phyloP scores from a whole-genome alignment of 306 rosid species.

The Vicia faba region DNA sequence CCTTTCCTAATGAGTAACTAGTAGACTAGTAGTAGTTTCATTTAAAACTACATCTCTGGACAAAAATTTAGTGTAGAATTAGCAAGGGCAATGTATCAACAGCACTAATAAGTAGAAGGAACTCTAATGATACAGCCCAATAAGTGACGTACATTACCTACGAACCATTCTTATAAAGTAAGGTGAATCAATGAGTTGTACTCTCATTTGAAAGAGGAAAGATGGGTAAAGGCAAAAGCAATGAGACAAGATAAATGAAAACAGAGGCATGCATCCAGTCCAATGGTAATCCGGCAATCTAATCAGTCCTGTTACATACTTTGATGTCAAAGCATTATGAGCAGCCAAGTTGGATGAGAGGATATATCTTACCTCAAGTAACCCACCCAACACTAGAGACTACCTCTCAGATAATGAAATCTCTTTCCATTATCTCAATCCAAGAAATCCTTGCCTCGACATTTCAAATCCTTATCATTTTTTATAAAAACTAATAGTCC shows the following conservation, averaged over 20 bases:
- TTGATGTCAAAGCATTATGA: neutral
- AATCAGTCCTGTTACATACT: neutral
- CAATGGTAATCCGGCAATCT: neutral
- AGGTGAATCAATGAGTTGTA: conserved; percentile 12
- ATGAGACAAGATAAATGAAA: no score
- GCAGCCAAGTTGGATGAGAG: neutral
- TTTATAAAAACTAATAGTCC: conserved; percentile 13
- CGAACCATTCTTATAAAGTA: conserved; percentile 19
- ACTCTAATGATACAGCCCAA: no score
- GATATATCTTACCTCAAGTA: neutral
- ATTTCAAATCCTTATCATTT: conserved; percentile 6
- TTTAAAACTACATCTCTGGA: neutral
- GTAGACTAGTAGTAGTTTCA: neutral
- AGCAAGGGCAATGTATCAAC: no score
- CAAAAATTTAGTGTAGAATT: no score
- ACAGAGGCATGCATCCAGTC: no score
- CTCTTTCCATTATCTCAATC: conserved; percentile 13
- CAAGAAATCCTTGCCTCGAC: conserved; percentile 21
- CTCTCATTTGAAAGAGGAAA: conserved; percentile 3
- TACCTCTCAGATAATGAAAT: conserved; percentile 1
- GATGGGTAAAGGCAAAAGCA: conserved; percentile 8
- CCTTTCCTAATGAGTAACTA: conserved; percentile 15
- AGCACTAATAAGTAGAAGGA: no score
- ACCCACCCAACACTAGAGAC: conserved; percentile 12
- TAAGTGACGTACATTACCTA: neutral